A percentile compares a stretch with the other conserved stretches of the same genome.
Conservation (phyloP, 495 filamentous ascomycete genomes). For the Aspergillus avenaceus region DNA sequence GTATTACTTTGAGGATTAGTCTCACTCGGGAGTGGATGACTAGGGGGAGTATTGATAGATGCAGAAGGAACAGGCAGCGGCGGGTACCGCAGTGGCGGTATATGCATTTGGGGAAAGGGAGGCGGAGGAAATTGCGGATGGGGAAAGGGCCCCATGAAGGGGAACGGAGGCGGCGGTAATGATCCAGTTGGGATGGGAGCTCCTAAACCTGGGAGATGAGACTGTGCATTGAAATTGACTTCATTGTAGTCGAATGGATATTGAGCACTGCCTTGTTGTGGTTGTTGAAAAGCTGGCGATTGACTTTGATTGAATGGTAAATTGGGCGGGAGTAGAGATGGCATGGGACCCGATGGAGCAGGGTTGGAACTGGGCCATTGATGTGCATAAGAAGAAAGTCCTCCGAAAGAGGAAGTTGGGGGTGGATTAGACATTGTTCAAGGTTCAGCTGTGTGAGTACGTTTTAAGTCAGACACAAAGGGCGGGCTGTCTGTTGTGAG, state of each 20-base stretch:
- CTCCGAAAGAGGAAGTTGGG: constrained; percentile 47
- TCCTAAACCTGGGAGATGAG: constrained; percentile 22
- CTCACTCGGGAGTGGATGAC: constrained; percentile 5
- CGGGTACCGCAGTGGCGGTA: constrained; percentile 21
- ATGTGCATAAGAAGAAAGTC: constrained; percentile 25
- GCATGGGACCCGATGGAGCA: constrained; percentile 10
- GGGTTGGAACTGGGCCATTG: constrained; percentile 32
- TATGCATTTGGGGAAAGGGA: constrained; percentile 23
- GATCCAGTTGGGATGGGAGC: constrained; percentile 14
- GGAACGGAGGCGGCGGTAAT: constrained; percentile 30
- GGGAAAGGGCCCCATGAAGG: constrained; percentile 26
- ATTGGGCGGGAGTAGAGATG: constrained; percentile 19
- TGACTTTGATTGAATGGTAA: constrained; percentile 19
- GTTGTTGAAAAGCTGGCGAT: constrained; percentile 5
- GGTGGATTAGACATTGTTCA: constrained; percentile 54
- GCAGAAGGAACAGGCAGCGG: constrained; percentile 21
- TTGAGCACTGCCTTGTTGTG: not conserved
- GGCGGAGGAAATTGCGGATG: constrained; percentile 22
- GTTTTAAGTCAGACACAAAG: not conserved
- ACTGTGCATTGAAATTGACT: constrained; percentile 24
- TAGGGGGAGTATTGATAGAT: constrained; percentile 8
- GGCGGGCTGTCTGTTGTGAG: not conserved
- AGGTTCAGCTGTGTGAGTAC: not conserved
- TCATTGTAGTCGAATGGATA: constrained; percentile 20
- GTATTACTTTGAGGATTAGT: constrained; percentile 1